Percentiles rank a stretch among this genome's conserved stretches.
Conservation (phyloP, 225 moss, liverwort and hornwort genomes). For the Lunularia cruciata region DNA sequence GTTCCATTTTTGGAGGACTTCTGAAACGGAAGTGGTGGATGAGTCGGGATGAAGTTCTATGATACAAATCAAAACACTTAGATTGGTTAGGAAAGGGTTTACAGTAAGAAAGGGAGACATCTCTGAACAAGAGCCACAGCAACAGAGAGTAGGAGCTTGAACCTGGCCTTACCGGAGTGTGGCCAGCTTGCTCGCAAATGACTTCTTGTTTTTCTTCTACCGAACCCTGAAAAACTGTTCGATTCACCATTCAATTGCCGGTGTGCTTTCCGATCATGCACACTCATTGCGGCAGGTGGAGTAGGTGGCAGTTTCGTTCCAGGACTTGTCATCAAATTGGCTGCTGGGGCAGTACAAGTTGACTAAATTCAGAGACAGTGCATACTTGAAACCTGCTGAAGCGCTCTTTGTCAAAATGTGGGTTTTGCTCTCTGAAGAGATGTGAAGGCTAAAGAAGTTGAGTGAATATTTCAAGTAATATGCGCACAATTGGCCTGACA, state of each 20-base stretch:
- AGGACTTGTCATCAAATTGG: slow-evolving; percentile 24
- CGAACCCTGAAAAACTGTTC: slow-evolving; percentile 24
- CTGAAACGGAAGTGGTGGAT: slow-evolving; percentile 42
- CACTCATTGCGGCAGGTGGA: slow-evolving; percentile 26
- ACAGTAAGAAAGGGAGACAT: slow-evolving; percentile 24
- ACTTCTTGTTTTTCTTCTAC: slow-evolving; percentile 36
- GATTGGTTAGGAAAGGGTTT: slow-evolving; percentile 32
- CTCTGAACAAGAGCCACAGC: slow-evolving; percentile 27
- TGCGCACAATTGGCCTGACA: slow-evolving; percentile 22
- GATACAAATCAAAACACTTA: slow-evolving; percentile 31
- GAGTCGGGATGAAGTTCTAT: slow-evolving; percentile 36
- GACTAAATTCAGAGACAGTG: slow-evolving; percentile 10
- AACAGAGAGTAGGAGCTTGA: slow-evolving; percentile 16
- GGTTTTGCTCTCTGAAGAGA: slow-evolving; percentile 23
- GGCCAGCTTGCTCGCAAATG: slow-evolving; percentile 24
- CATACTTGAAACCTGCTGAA: slow-evolving; percentile 15
- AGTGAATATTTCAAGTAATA: slow-evolving; percentile 13
- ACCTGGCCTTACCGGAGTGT: slow-evolving; percentile 8
- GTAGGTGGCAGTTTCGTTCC: slow-evolving; percentile 25
- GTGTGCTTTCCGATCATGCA: slow-evolving; percentile 18
- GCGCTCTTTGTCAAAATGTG: slow-evolving; percentile 22
- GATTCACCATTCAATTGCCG: slow-evolving; percentile 21
- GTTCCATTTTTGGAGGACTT: slow-evolving; percentile 43
- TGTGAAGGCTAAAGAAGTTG: slow-evolving; percentile 21
- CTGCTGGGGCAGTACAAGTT: slow-evolving; percentile 24